Base-by-base conservation (phyloP, 257 asterid genomes). In the Datura wrightii region DNA sequence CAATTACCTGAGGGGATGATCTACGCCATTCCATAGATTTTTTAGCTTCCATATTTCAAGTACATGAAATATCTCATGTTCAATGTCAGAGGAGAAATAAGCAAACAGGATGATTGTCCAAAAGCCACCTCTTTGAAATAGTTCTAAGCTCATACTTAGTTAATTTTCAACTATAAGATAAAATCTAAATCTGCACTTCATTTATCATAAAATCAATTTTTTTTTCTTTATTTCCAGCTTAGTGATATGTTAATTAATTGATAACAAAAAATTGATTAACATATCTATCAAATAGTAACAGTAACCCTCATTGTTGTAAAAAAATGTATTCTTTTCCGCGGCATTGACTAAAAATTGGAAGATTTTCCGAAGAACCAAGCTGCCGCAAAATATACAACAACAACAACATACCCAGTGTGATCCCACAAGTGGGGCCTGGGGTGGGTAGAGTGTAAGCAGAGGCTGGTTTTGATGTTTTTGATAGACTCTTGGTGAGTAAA, bases 231-330 rank as follows among this genome's bases (percentile, higher is more conserved):
- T 67, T 67, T 0, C n/a, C 78, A 8, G 78, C 60, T 48, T 48
- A 74, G 19, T 2, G 58, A 50, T 74, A 24, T 74, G 81, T 10
- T 48, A 74, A 11, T 31, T 53, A 31, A 0, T 50, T 76, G n/a
- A 76, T 50, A 31, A 50, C 81, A 48, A 6, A 67, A 24, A 24
- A 13, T 4, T 74, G 2, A 50, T 6, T 8, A 76, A 19, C 19
- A 42, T 70, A 39, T 71, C 53, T 70, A 70, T 70, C 79, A 42
- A 70, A 70, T 31, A 67, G 78, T 69, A 69, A 37, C 54, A 60
- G 1, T 19, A 60, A 60, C 67, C 55, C 1, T 0, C 81, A 48
- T 50, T 50, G 4, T 74, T 48, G 55, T 24, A 0, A 48, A 46
- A 10, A 44, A 71, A 53, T 31, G 84, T 31, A 62, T 46, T 3